Evolutionary conservation across 148 eudicot species (phyloP).

Genomic region (Amaranthus cruentus): DNA sequence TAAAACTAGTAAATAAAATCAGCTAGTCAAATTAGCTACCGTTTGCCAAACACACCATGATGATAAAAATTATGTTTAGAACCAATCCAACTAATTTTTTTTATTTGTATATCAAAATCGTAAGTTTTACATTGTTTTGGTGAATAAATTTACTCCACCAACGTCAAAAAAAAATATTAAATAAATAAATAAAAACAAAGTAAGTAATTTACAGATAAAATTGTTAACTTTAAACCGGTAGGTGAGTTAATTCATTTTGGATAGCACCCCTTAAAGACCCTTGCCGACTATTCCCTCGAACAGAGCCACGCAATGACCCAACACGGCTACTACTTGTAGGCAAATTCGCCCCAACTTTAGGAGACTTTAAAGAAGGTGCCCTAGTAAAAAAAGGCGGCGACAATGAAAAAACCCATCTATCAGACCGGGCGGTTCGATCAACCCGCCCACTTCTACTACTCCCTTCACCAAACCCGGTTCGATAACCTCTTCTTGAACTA

Average conservation of each 20-base stretch:
- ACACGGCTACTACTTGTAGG: conserved; percentile 16
- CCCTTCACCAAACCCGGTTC: conserved; percentile 30
- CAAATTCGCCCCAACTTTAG: conserved; percentile 23
- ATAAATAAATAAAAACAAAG: neutral
- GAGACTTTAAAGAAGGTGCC: conserved; percentile 39
- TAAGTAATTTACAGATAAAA: neutral
- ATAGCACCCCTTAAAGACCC: conserved; percentile 26
- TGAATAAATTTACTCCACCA: conserved; percentile 3
- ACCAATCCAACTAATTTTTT: neutral
- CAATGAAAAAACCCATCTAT: conserved; percentile 47
- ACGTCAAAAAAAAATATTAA: neutral
- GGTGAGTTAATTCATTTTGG: conserved; percentile 7
- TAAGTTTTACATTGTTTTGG: neutral
- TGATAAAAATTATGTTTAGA: too few species aligned
- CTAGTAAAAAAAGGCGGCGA: conserved; percentile 50
- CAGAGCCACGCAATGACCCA: conserved; percentile 25
- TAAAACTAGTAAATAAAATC: too few species aligned
- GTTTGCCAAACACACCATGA: too few species aligned
- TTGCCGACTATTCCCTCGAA: conserved; percentile 11
- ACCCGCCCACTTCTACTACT: conserved; percentile 28
- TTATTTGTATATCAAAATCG: neutral
- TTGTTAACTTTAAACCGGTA: conserved; percentile 13
- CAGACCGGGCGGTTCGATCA: conserved; percentile 40
- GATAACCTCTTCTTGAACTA: conserved; percentile 21
- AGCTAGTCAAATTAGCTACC: too few species aligned